phyloP scores from a whole-genome alignment of 176 grass and related monocot genomes.

The Oryza officinalis region DNA sequence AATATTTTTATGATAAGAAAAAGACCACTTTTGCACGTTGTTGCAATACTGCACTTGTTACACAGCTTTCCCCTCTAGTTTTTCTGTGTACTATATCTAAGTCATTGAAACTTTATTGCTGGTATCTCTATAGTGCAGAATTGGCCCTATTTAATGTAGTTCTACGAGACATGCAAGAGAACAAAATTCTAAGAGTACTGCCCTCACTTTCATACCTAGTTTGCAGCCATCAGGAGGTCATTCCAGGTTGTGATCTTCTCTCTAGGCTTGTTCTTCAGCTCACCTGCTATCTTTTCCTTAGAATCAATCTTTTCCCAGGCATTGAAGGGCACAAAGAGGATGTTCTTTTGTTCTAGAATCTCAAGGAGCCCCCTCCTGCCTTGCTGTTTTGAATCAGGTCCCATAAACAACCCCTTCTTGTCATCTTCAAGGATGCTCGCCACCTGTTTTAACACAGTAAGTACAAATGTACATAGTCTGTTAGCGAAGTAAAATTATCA shows the following conservation, averaged over 20 bases:
- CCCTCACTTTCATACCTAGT: constrained; percentile 1
- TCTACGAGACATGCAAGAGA: background rate
- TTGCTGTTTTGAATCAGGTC: constrained; percentile 30
- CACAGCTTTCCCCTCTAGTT: background rate
- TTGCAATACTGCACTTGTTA: background rate
- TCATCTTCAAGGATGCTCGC: constrained; percentile 81
- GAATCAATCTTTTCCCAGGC: constrained; percentile 77
- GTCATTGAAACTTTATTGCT: background rate
- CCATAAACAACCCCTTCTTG: constrained; percentile 35
- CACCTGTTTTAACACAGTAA: constrained; percentile 48
- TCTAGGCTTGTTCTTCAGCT: constrained; percentile 67
- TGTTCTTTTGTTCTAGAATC: constrained; percentile 58
- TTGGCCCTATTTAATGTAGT: background rate
- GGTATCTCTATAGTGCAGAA: background rate
- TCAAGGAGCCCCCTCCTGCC: constrained; percentile 62
- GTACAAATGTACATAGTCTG: background rate
- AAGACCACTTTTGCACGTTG: background rate
- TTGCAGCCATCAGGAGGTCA: constrained; percentile 54
- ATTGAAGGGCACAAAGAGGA: constrained; percentile 56
- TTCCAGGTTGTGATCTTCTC: constrained; percentile 70
- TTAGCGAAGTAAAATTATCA: background rate
- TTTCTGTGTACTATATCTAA: background rate
- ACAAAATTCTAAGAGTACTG: background rate
- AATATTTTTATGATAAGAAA: background rate
- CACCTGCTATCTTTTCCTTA: constrained; percentile 59